Base-by-base conservation (phyloP, 192 early-diverging fungal species). In the Podila epicladia region DNA sequence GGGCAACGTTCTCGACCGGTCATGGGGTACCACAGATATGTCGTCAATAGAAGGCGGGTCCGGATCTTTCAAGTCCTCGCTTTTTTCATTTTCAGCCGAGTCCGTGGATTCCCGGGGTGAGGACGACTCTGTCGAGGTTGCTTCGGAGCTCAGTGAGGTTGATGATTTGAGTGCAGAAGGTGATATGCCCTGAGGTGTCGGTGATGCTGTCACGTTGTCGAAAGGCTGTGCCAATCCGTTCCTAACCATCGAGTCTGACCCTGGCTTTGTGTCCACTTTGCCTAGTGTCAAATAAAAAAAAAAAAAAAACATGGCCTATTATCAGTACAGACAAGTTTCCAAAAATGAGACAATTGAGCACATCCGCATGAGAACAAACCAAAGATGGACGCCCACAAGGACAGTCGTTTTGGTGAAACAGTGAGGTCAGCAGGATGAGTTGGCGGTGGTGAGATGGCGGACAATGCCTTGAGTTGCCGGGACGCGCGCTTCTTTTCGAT, bases 351-450 rank as follows among this genome's bases (percentile, higher is more conserved):
- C 41, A 17, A 45, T 17, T 45, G 41, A 45, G 41, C 13, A 45
- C 13, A 1, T 45, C 13, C 13, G 24, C 60, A 32, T 61, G 31
- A 61, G 31, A 61, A 22, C 64, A 8, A 49, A 80, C 77, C 77
- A 48, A 80, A 80, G 8, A 80, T 19, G 3, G 77, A 80, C 65
- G 77, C 71, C 77, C 77, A 80, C 9, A 80, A 41, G 6, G 77
- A 80, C 48, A 58, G 65, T 17, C 77, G 70, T 50, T 80, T 80
- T 32, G 77, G 77, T 35, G 66, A 26, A 8, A 69, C 62, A 15
- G 41, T 80, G 5, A 37, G 4, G 17, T 61, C 22, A 49, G 24
- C 13, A 9, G 19, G 15, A 9, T 17, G 48, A 31, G 64, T 35
- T 12, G 71, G 26, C 20, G 67, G 48, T 20, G 49, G 22, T 15